These are phyloP conservation scores for Chaetomium strumarium DNA, from an alignment of 2,329 filamentous ascomycete species.

Conservation along the genomic window DNA sequence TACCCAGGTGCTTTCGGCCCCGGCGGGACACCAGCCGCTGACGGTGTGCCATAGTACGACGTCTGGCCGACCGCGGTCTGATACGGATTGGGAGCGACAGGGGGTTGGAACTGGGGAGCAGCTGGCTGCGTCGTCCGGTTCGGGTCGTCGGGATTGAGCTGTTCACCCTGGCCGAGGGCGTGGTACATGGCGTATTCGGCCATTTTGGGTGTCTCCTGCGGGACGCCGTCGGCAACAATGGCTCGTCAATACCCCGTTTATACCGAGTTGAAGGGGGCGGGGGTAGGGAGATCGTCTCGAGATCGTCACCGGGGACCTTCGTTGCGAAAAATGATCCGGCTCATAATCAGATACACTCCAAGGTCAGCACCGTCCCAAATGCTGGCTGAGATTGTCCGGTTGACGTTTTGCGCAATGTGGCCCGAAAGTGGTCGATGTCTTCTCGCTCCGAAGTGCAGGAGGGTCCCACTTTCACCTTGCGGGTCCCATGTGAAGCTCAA, in stretches of 20 bases:
- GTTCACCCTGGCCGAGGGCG: conserved; percentile 44
- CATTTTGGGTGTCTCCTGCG: conserved; percentile 21
- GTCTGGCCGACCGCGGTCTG: conserved; percentile 39
- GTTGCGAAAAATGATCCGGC: conserved; percentile 4
- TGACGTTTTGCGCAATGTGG: conserved; percentile 9
- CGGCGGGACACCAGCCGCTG: conserved; percentile 21
- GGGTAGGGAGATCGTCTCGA: not conserved
- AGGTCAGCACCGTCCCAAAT: not conserved
- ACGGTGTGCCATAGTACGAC: conserved; percentile 31
- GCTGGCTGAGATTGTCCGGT: not conserved
- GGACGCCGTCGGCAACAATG: not conserved
- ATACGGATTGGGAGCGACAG: conserved; percentile 48
- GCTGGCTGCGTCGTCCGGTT: conserved; percentile 38
- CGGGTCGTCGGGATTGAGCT: conserved; percentile 47
- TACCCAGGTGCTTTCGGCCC: conserved; percentile 28
- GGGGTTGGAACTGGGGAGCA: conserved; percentile 45
- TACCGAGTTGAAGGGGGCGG: no score
- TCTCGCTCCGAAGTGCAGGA: not conserved
- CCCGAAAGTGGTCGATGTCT: not conserved
- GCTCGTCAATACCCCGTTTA: not conserved
- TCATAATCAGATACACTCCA: conserved; percentile 16
- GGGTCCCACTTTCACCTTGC: not conserved
- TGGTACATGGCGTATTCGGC: conserved; percentile 47
- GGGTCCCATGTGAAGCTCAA: conserved; percentile 6
- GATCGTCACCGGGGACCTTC: conserved; percentile 21